Conservation (phyloP, 805 yeast genomes). For the Lachancea cidri region DNA sequence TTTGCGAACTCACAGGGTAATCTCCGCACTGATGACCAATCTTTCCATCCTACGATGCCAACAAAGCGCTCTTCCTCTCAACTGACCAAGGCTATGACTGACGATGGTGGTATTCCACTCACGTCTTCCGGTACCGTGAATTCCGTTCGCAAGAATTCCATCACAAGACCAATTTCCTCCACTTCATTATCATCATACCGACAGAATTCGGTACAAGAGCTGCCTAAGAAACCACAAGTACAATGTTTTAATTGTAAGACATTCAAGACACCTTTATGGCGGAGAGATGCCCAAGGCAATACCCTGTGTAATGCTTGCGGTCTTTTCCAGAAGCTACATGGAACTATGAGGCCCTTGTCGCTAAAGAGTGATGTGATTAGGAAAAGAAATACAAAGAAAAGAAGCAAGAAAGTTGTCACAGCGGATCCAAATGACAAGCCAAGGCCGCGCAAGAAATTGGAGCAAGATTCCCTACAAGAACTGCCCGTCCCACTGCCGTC, state of each 20-base stretch:
- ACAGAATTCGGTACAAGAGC: slow-evolving; percentile 14
- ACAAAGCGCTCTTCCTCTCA: slow-evolving; percentile 9
- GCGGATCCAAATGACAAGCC: slow-evolving; percentile 9
- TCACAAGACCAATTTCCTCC: slow-evolving; percentile 26
- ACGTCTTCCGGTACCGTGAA: slow-evolving; percentile 19
- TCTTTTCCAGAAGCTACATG: slow-evolving; percentile 82
- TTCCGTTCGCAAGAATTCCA: slow-evolving; percentile 26
- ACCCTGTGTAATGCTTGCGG: slow-evolving; percentile 98
- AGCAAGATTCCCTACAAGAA: slow-evolving; percentile 1
- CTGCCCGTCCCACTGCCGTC: background rate
- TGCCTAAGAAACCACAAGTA: slow-evolving; percentile 30
- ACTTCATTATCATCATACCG: slow-evolving; percentile 25
- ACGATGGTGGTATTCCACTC: slow-evolving; percentile 18
- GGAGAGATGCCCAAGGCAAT: slow-evolving; percentile 87
- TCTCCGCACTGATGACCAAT: slow-evolving; percentile 3
- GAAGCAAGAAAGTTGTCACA: slow-evolving; percentile 38
- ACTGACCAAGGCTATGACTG: slow-evolving; percentile 10
- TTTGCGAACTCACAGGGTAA: slow-evolving; percentile 3
- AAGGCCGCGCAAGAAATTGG: slow-evolving; percentile 1
- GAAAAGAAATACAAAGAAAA: slow-evolving; percentile 61
- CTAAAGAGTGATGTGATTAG: slow-evolving; percentile 89
- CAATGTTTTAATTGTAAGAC: slow-evolving; percentile 88
- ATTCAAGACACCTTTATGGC: slow-evolving; percentile 90
- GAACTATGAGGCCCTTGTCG: slow-evolving; percentile 89
- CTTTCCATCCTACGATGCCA: slow-evolving; percentile 9